These are phyloP conservation scores for Coprinellus aureogranulatus DNA, from an alignment of 768 basidiomycete species.

Conservation along the genomic window DNA sequence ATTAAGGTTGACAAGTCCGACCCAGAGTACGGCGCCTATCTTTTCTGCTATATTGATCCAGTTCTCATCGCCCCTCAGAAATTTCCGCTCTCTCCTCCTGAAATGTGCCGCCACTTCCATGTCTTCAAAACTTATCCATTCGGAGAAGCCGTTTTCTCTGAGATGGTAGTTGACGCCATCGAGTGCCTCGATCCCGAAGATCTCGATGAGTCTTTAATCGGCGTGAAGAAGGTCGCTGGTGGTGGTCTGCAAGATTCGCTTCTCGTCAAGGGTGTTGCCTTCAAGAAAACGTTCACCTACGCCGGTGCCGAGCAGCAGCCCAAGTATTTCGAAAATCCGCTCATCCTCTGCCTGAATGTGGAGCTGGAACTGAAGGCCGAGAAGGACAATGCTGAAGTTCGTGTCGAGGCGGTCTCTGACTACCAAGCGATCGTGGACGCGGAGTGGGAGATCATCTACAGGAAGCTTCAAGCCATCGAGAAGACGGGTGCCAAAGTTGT, in stretches of 20 bases:
- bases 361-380: conserved; percentile 98
- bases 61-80: conserved; percentile 44
- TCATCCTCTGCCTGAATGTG: conserved; percentile 92
- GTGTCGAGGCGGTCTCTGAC: conserved; percentile 94
- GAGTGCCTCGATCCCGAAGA: conserved; percentile 89
- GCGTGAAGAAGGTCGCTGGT: conserved; percentile 96
- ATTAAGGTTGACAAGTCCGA: conserved; percentile 86
- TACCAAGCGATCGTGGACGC: conserved; percentile 99
- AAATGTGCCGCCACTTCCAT: conserved; percentile 99
- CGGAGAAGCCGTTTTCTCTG: conserved; percentile 98
- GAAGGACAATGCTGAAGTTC: conserved; percentile 98
- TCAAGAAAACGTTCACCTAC: conserved; percentile 99
- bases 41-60: conserved; percentile 4
- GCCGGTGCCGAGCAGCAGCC: conserved; percentile 99
- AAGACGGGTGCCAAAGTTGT: conserved; percentile 97
- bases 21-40: conserved; percentile 62
- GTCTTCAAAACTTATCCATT: conserved; percentile 99
- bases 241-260: conserved; percentile 97
- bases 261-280: conserved; percentile 86
- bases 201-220: conserved; percentile 93
- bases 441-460: conserved; percentile 99
- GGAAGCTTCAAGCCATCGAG: conserved; percentile 93
- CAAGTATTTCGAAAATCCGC: conserved; percentile 84
- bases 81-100: conserved; percentile 89
- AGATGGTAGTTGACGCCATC: conserved; percentile 98